Base-by-base conservation (phyloP, 2,329 filamentous ascomycete species). In the Colletotrichum simmondsii region DNA sequence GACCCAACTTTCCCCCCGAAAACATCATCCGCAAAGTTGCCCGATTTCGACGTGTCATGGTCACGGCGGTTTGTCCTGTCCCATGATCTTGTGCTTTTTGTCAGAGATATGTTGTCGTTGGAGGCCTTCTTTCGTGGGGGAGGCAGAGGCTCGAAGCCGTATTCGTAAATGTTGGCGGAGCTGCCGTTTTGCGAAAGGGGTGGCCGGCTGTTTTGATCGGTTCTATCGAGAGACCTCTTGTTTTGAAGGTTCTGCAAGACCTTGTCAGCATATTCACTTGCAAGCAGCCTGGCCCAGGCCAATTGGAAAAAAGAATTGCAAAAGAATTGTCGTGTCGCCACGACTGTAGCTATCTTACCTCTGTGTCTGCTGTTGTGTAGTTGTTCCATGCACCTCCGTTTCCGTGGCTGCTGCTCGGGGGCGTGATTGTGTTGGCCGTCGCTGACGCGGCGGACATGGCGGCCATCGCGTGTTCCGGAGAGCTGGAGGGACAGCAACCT, bases 401-500 rank as follows among this genome's bases (percentile, higher is more conserved):
- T 60, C 83, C 87, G 78, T 89, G 85, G 68, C 84, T 85, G 78
- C 85, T 88, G 75, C 83, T 83, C 19, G 87, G 84, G 70, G 87
- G 85, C 74, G 85, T 86, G 72, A 90, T 80, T 58, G 83, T 82
- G 68, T 86, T 84, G 73, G 86, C 83, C 64, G 86, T 83, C 74
- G 85, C 85, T 74, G 85, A 85, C 76, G 82, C 83, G 76, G 87
- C 81, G 76, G 88, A 87, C 80, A 90, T 85, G 78, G 87, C 84
- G 77, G 88, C 85, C 88, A 90, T 90, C 75, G 72, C 74, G 66
- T 74, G 65, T 74, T 69, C 68, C 67, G 71, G 68, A 72, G 71
- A 72, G 68, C 71, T 73, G 71, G 71, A 54, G 24, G 16, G 24
- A 52, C 71, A 73, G 68, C 71, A 63, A 62, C 67, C 71, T 67